Evolutionary conservation across 208 protist species (phyloP), one percentile per base, ranked within the genome.

Genomic region (Tritrichomonas musculus): DNA sequence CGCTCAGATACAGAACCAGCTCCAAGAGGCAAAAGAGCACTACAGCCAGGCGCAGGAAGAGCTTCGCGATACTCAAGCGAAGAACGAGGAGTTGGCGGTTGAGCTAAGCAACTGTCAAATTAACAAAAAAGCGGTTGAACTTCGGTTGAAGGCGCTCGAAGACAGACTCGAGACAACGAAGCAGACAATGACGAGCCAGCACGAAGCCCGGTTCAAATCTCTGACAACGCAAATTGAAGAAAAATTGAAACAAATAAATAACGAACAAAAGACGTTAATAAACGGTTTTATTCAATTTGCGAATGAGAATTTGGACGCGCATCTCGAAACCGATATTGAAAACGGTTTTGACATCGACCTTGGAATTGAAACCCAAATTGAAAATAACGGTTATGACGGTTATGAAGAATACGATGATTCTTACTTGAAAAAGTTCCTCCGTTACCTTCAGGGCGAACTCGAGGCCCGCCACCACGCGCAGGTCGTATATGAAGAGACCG

Each of bases 401-500:
- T n/a, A n/a, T n/a, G n/a, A n/a, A n/a, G n/a, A n/a, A n/a, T n/a
- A n/a, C n/a, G n/a, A n/a, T n/a, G n/a, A n/a, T n/a, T n/a, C n/a
- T n/a, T 22, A 17, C 53, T 60, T 60, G 53, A 47, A 36, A 53
- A 27, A 33, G 14, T 88, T 88, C 27, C 36, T 88, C 5, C 14
- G 41, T 3, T 33, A 14, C 0, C n/a, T 88, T 20, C 14, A 25
- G 20, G 39, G 41, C 27, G 77, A 88, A 88, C 47, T 88, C 3
- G 47, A 88, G 1, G 39, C 33, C 14, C 53, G 41, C 22, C 25
- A 53, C 4, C 44, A 88, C 5, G 20, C 77, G 20, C 77, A 88
- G 36, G 47, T 57, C 1, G 47, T 88, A 41, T 88, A 88, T 88
- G 77, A 88, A 88, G 47, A 88, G 20, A 88, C 77, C 1, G 77